phyloP scores from a whole-genome alignment of 192 early-diverging fungal genomes.

The Backusella westeae region DNA sequence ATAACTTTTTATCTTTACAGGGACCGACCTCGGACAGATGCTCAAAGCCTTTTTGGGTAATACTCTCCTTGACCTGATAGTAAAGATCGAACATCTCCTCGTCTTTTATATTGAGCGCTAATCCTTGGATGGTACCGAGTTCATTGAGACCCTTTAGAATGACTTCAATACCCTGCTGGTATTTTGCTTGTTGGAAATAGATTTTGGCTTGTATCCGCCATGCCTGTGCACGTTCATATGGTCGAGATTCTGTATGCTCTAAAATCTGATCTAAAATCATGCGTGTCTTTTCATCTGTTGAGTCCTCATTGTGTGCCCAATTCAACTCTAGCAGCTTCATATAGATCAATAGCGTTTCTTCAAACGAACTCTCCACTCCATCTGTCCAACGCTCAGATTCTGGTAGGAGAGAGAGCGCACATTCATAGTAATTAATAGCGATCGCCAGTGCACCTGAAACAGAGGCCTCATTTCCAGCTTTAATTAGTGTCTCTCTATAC shows the following conservation, averaged over 20 bases:
- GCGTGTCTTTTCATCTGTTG: not conserved
- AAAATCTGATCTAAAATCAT: slow-evolving; percentile 6
- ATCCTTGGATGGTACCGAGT: not conserved
- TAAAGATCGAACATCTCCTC: not conserved
- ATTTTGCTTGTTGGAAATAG: slow-evolving; percentile 20
- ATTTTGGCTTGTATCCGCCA: slow-evolving; percentile 19
- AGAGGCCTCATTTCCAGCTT: slow-evolving; percentile 17
- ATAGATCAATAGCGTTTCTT: slow-evolving; percentile 23
- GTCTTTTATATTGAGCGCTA: not conserved
- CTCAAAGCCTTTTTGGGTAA: slow-evolving; percentile 1
- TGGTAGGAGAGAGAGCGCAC: not conserved
- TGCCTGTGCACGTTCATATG: slow-evolving; percentile 20
- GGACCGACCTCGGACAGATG: not conserved
- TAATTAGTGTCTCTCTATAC: slow-evolving; percentile 16
- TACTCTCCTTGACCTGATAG: not conserved
- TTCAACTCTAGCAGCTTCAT: slow-evolving; percentile 10
- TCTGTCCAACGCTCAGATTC: slow-evolving; percentile 12
- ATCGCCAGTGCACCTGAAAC: slow-evolving; percentile 17
- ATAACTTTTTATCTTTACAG: slow-evolving; percentile 10
- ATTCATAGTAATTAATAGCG: slow-evolving; percentile 11
- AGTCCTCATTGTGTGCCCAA: slow-evolving; percentile 7
- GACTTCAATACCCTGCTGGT: slow-evolving; percentile 12
- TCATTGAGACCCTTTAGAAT: slow-evolving; percentile 12
- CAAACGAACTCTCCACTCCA: slow-evolving; percentile 11
- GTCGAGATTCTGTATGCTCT: not conserved